Conservation (phyloP, 2,329 filamentous ascomycete species). For the Stachybotrys echinatus region DNA sequence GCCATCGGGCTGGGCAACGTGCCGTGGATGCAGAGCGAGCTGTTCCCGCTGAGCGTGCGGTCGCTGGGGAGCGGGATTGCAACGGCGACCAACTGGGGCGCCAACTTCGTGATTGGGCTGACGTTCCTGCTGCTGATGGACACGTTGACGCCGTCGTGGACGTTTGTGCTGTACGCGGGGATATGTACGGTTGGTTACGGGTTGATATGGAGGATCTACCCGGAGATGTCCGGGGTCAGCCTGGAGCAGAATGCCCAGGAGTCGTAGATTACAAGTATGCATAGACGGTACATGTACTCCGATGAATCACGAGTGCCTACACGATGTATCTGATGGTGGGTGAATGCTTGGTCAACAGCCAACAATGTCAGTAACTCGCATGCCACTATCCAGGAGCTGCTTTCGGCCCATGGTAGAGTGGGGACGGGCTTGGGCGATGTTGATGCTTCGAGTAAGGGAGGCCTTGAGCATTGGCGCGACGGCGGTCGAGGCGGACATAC, state of each 20-base stretch:
- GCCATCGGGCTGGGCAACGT: conserved; percentile 87
- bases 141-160: conserved; percentile 63
- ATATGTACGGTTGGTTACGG: conserved; percentile 67
- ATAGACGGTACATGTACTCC: not conserved
- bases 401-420: too few relatives aligned
- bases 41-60: conserved; percentile 74
- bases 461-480: too few relatives aligned
- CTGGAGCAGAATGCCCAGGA: conserved; percentile 56
- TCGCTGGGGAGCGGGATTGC: conserved; percentile 67
- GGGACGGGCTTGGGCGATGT: too few relatives aligned
- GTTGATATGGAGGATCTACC: conserved; percentile 70
- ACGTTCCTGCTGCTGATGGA: conserved; percentile 90
- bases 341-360: too few relatives aligned
- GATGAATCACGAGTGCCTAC: not conserved
- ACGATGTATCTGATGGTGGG: not conserved
- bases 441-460: too few relatives aligned
- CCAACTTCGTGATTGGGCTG: conserved; percentile 80
- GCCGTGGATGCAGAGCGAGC: conserved; percentile 92
- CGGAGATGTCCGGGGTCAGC: conserved; percentile 76
- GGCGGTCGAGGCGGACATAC: too few relatives aligned
- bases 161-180: conserved; percentile 73
- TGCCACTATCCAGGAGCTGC: too few relatives aligned
- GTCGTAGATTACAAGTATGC: not conserved
- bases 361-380: too few relatives aligned
- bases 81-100: conserved; percentile 80